phyloP scores from a whole-genome alignment of 768 basidiomycete species.

The Coprinellus micaceus region DNA sequence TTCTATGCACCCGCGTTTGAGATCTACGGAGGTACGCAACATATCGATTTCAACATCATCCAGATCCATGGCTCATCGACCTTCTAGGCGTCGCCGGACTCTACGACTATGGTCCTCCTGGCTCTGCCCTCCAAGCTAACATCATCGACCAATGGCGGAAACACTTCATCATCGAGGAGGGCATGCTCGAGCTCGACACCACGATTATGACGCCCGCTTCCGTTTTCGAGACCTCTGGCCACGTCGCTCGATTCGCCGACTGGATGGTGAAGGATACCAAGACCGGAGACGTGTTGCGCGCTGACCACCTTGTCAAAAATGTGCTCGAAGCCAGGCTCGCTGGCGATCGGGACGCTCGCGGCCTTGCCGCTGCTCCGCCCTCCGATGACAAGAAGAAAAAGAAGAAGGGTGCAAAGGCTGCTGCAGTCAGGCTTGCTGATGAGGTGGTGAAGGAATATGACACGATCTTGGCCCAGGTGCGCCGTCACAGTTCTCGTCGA shows the following conservation, averaged over 20 bases:
- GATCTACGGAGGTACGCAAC: slow-evolving; percentile 87
- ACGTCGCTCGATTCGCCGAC: slow-evolving; percentile 96
- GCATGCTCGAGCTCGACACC: slow-evolving; percentile 98
- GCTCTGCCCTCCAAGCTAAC: slow-evolving; percentile 93
- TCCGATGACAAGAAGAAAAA: slow-evolving; percentile 72
- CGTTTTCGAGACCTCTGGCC: slow-evolving; percentile 95
- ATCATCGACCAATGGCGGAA: slow-evolving; percentile 95
- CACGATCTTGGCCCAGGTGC: slow-evolving; percentile 31
- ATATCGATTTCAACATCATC: background rate
- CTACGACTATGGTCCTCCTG: slow-evolving; percentile 97
- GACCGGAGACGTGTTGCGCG: slow-evolving; percentile 95
- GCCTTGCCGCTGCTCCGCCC: slow-evolving; percentile 54
- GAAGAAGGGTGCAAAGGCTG: slow-evolving; percentile 67
- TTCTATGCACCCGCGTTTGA: slow-evolving; percentile 99
- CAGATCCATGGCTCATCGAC: slow-evolving; percentile 6
- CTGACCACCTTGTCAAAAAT: slow-evolving; percentile 92
- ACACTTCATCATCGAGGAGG: slow-evolving; percentile 97
- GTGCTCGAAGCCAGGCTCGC: slow-evolving; percentile 88
- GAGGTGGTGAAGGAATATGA: slow-evolving; percentile 75
- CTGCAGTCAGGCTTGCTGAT: slow-evolving; percentile 72
- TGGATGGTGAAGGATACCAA: slow-evolving; percentile 98
- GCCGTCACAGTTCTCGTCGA: background rate
- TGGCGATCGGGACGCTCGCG: slow-evolving; percentile 88
- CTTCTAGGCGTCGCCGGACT: slow-evolving; percentile 86
- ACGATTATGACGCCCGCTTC: slow-evolving; percentile 95